These are phyloP conservation scores for Mallotus japonicus DNA, from an alignment of 441 rosid species.

Conservation along the genomic window DNA sequence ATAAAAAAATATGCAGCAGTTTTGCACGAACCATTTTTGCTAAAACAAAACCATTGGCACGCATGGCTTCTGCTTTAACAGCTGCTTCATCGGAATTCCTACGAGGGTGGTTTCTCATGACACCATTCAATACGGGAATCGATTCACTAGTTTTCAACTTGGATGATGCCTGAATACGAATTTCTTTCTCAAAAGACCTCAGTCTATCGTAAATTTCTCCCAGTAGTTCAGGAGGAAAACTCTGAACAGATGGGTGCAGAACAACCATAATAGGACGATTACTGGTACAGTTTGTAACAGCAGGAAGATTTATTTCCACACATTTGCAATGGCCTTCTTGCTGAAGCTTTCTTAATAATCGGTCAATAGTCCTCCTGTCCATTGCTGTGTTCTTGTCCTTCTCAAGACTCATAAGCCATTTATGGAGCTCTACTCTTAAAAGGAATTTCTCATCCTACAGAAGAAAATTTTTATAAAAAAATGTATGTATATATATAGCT, in stretches of 20 bases:
- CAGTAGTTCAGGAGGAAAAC: constrained; percentile 55
- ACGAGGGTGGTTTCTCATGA: constrained; percentile 60
- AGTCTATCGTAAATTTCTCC: constrained; percentile 69
- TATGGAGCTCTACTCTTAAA: constrained; percentile 75
- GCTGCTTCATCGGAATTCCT: constrained; percentile 49
- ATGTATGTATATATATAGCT: no score
- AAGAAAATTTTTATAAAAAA: constrained; percentile 22
- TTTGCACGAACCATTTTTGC: constrained; percentile 96
- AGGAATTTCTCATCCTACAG: constrained; percentile 78
- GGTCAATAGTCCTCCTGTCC: constrained; percentile 83
- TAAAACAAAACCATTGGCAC: constrained; percentile 89
- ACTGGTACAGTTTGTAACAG: constrained; percentile 73
- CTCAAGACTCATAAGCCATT: constrained; percentile 85
- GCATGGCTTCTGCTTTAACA: constrained; percentile 71
- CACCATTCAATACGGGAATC: constrained; percentile 68
- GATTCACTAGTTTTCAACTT: constrained; percentile 51
- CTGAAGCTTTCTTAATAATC: constrained; percentile 80
- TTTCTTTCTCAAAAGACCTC: constrained; percentile 78
- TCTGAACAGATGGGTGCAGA: constrained; percentile 78
- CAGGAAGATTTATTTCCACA: constrained; percentile 59
- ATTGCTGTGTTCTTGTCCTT: constrained; percentile 64
- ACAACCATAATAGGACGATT: constrained; percentile 61
- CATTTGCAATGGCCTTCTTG: constrained; percentile 81
- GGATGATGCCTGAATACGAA: constrained; percentile 59
- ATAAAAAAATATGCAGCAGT: constrained; percentile 78